These are phyloP conservation scores for Debaryomyces sp. DNA, from an alignment of 1,139 yeast species.

Conservation along the genomic window DNA sequence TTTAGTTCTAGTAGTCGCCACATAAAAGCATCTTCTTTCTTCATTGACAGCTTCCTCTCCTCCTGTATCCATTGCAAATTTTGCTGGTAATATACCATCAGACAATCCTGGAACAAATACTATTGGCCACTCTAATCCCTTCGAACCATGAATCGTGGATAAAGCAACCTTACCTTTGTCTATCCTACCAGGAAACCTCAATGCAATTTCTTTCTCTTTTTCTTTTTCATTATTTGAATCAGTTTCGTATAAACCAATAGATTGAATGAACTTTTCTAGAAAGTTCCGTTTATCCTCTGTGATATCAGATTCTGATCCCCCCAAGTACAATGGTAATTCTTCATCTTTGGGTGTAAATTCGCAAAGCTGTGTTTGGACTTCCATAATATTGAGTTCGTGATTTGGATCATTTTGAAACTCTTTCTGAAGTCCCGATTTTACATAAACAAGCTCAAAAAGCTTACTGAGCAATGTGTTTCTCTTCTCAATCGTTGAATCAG, in stretches of 20 bases:
- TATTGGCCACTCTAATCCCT: constrained; percentile 94
- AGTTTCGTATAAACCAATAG: constrained; percentile 59
- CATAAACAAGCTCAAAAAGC: constrained; percentile 30
- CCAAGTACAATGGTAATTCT: constrained; percentile 48
- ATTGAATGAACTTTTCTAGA: constrained; percentile 56
- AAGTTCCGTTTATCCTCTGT: constrained; percentile 30
- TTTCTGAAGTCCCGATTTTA: constrained; percentile 31
- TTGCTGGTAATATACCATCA: constrained; percentile 62
- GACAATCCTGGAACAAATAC: constrained; percentile 78
- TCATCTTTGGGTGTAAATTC: constrained; percentile 54
- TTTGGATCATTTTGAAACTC: constrained; percentile 31
- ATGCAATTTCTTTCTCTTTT: constrained; percentile 12
- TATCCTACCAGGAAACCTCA: constrained; percentile 4
- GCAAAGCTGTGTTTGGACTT: constrained; percentile 46
- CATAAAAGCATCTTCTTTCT: constrained; percentile 83
- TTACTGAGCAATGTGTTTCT: constrained; percentile 10
- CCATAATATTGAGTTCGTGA: constrained; percentile 39
- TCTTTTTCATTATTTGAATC: constrained; percentile 17
- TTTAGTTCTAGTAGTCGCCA: constrained; percentile 86
- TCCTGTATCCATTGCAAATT: constrained; percentile 37
- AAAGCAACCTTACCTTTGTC: constrained; percentile 36
- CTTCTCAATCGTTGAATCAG: constrained; percentile 3
- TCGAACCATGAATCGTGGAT: constrained; percentile 88
- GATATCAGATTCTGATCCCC: constrained; percentile 22
- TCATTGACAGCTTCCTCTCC: constrained; percentile 55